phyloP scores from a whole-genome alignment of 257 asterid species.

The Solanum paucissectum region DNA sequence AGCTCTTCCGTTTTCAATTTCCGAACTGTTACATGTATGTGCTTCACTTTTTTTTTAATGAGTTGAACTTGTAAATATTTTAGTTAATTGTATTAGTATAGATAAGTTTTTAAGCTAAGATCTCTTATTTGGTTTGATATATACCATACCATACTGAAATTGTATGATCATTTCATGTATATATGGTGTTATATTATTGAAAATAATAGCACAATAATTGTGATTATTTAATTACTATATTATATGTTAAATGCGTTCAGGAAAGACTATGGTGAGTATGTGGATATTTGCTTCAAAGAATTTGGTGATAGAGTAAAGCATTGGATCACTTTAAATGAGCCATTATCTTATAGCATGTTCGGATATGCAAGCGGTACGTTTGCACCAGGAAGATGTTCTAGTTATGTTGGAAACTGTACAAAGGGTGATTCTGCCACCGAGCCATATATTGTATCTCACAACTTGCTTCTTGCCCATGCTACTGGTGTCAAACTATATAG shows the following conservation, averaged over 20 bases:
- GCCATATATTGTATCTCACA: slow-evolving; percentile 22
- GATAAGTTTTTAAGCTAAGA: neutral
- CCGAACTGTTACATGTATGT: neutral
- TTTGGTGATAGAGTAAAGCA: slow-evolving; percentile 24
- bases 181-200: too few species aligned
- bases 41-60: neutral
- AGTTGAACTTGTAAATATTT: neutral
- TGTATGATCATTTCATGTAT: neutral
- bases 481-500: slow-evolving; percentile 10
- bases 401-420: neutral
- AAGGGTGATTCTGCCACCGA: slow-evolving; percentile 21
- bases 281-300: slow-evolving; percentile 18
- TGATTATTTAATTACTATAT: neutral
- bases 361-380: slow-evolving; percentile 12
- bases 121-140: neutral
- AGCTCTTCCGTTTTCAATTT: neutral
- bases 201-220: neutral
- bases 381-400: slow-evolving; percentile 18
- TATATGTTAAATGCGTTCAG: neutral
- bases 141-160: neutral
- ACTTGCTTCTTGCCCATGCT: slow-evolving; percentile 22
- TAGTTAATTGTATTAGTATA: neutral
- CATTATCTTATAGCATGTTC: neutral
- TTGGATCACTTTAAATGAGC: slow-evolving; percentile 26
- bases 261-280: slow-evolving; percentile 9